Base-by-base conservation (phyloP, 2,329 filamentous ascomycete species). In the Clonostachys sp. region DNA sequence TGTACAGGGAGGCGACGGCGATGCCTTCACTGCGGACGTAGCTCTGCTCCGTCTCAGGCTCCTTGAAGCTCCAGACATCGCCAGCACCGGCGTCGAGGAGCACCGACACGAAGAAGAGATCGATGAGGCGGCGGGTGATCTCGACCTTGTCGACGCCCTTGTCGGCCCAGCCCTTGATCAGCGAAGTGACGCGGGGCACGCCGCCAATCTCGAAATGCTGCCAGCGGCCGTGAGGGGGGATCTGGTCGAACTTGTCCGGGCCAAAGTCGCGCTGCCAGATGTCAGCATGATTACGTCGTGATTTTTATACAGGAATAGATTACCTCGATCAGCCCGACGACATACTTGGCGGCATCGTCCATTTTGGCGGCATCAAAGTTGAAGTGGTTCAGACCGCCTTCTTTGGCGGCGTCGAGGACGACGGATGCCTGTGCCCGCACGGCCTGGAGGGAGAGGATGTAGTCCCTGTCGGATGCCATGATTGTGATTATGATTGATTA, bases 181-280 rank as follows among this genome's bases (percentile, higher is more conserved):
- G 57, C 7, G 65, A 57, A 7, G 66, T 61, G 8, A 81, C 61
- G 34, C 80, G 76, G 38, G 72, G 64, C 30, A 77, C 63, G 13
- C 70, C 70, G 10, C 80, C 80, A 38, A 81, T 73, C 13, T 82
- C 75, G 53, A 84, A 84, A 61, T 84, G 81, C 57, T 84, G 81
- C 76, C 81, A 84, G 41, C 81, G 72, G 9, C 73, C 80, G 51
- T 81, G 77, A 10, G 76, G 74, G 0, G 77, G 77, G 45, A 81
- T 81, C 1, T 63, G 57, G 44, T 70, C 49, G 52, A 62, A 74
- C 16, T 59, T 65, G 50, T 74, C 65, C 1, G 74, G 74, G 0
- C 74, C 74, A 50, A 73, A 78, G 52, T 78, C 74, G 16, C 74
- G 70, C 74, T 78, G 47, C 52, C 34, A 55, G 39, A 16, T 35